Evolutionary conservation across 2,329 filamentous ascomycete genomes (phyloP), one percentile per base, ranked within the genome.

Genomic region (Trichoderma oligosporum): DNA sequence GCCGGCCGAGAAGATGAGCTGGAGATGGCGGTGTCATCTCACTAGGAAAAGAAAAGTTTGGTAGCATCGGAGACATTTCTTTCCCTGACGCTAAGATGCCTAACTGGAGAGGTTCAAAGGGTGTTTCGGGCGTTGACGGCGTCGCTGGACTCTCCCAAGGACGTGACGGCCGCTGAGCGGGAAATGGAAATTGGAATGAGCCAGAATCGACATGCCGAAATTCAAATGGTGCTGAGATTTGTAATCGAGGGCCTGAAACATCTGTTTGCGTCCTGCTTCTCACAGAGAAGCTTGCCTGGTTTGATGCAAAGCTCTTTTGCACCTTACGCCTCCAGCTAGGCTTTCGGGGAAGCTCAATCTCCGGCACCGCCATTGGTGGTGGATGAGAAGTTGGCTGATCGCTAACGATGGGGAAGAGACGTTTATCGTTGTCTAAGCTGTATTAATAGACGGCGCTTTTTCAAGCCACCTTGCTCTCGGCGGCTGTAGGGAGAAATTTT

Each of bases 221-320:
- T 67, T 86, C 75, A 46, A 78, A 78, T 3, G 83, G 83, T 18
- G 74, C 74, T 39, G 82, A 84, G 64, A 86, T 86, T 59, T 74
- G 74, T 67, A 79, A 78, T 68, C 79, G 74, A 69, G 77, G 80
- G 65, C 77, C 71, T 41, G 74, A 71, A 52, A 73, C 70, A 59
- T 75, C 72, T 59, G 78, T 74, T 63, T 74, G 71, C 64, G 78
- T 70, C 54, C 74, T 72, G 65, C 72, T 78, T 69, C 74, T 79
- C 64, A 72, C 70, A 51, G 77, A 76, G 65, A 77, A 76, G 63
- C 70, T 72, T 60, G 70, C 73, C 60, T 63, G 75, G 73, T 61
- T 72, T 66, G 65, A 73, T 11, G 62, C 65, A 39, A 64, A 63
- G 45, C 63, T 65, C 52, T 63, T 65, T 53, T 58, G 56, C 31